Evolutionary conservation across 2,329 filamentous ascomycete species (phyloP), one percentile per base, ranked within the genome.

Genomic region (Cladophialophora psammophila): DNA sequence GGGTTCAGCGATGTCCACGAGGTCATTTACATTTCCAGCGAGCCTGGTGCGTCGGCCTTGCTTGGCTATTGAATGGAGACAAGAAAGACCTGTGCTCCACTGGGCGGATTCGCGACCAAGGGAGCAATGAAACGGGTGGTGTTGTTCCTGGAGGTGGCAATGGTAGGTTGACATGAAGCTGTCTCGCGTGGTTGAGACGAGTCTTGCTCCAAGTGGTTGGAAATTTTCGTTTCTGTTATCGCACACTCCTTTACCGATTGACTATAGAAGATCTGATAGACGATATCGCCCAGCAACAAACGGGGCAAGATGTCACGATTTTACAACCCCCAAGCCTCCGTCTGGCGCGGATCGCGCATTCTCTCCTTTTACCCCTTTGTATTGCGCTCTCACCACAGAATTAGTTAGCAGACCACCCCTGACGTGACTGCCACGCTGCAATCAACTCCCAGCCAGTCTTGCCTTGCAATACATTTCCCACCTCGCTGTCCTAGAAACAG

Each of bases 1-100:
- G 95, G 95, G 71, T 99, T 98, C 81, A 91, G 90, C 63, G 92
- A 98, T 80, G 86, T 89, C 74, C 95, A 99, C 79, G 91, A 97
- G 75, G 91, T 96, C 70, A 89, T 98, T 72, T 98, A 98, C 77
- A 91, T 98, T 73, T 96, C 91, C 78, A 97, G 93, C 80, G 95
- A 99, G 87, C 87, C 91, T 20, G 94, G 92, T 55, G 95, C 94
- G 34, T 86, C 84, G 72, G 93, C 91, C 15, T 83, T 97, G 59
- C 79, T 97, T 54, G 80, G 82, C 55, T 81, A 82, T 64, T 82
- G 58, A 70, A 48, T 9, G 18, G 36, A 15, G 53, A n/a, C 38
- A 56, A 42, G 26, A 26, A 26, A 26, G 26, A 26, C 26, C 26
- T 26, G 26, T 26, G 2, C 26, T 26, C 26, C 26, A 38, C 5